Evolutionary conservation across 2,329 filamentous ascomycete genomes (phyloP).

Genomic region (Ilyonectria destructans): DNA sequence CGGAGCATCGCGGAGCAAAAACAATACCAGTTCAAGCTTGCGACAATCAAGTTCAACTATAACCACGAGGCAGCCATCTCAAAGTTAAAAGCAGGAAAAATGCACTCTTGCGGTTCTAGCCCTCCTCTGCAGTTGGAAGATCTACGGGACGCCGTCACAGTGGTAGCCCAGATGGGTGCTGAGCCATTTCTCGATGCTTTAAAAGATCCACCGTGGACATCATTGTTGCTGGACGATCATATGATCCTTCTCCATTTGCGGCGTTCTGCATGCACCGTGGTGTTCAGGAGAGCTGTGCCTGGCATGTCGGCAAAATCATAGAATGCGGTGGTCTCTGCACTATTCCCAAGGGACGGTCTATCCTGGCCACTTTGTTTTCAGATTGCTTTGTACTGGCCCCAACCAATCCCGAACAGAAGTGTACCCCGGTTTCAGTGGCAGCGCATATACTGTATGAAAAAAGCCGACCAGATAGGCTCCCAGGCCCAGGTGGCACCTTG

Average conservation of each 20-base stretch:
- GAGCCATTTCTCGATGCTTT: constrained; percentile 18
- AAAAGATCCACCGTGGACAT: constrained; percentile 3
- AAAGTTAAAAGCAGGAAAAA: constrained; percentile 6
- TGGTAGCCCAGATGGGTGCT: constrained; percentile 21
- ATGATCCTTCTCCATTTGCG: constrained; percentile 9
- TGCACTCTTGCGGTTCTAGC: neutral
- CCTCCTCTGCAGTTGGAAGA: no score
- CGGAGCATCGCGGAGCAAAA: constrained; percentile 10
- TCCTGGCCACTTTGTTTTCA: no score
- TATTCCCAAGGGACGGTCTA: no score
- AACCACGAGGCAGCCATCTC: constrained; percentile 10
- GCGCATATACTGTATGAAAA: no score
- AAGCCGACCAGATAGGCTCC: neutral
- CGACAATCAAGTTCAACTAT: neutral
- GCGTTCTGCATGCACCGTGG: neutral
- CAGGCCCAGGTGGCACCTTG: neutral
- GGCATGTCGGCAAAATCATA: no score
- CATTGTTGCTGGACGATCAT: constrained; percentile 9
- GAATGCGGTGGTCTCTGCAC: no score
- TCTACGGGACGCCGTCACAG: no score
- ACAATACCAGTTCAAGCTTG: neutral
- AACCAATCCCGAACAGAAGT: no score
- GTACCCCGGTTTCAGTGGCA: no score
- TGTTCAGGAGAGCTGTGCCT: no score
- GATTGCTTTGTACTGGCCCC: no score